Evolutionary conservation across 164 flowering plant genomes (phyloP).

Genomic region (Berberis vulgaris): DNA sequence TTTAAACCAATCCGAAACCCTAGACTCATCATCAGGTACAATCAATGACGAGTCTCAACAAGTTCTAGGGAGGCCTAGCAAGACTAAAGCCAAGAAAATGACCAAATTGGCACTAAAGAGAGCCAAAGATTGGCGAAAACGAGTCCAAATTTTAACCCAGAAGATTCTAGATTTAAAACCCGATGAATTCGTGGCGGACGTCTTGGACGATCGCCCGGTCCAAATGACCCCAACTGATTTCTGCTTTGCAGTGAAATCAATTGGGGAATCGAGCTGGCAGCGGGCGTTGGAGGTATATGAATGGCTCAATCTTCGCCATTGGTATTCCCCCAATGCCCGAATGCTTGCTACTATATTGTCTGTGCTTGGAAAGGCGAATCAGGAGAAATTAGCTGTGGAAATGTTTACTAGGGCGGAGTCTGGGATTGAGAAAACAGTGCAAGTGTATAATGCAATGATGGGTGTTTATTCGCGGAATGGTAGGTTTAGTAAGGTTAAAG

Average conservation of each 20-base stretch:
- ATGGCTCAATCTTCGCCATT: slow-evolving; percentile 80
- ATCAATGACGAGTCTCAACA: slow-evolving; percentile 27
- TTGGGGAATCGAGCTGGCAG: slow-evolving; percentile 76
- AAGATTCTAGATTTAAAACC: slow-evolving; percentile 47
- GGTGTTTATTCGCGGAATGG: slow-evolving; percentile 87
- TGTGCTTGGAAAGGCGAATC: slow-evolving; percentile 84
- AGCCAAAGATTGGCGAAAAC: slow-evolving; percentile 82
- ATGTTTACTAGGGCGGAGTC: slow-evolving; percentile 55
- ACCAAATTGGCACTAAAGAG: slow-evolving; percentile 70
- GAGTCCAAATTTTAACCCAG: slow-evolving; percentile 64
- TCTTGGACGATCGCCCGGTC: slow-evolving; percentile 57
- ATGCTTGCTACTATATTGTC: slow-evolving; percentile 85
- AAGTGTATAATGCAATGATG: slow-evolving; percentile 96
- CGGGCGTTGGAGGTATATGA: slow-evolving; percentile 86
- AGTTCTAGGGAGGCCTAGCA: slow-evolving; percentile 43
- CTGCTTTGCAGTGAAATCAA: slow-evolving; percentile 83
- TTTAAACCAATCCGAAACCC: background rate
- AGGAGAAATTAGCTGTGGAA: slow-evolving; percentile 71
- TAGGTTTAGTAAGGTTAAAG: slow-evolving; percentile 52
- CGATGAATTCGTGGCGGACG: slow-evolving; percentile 74
- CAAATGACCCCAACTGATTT: slow-evolving; percentile 93
- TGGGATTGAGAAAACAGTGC: slow-evolving; percentile 44
- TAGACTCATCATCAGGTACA: slow-evolving; percentile 4
- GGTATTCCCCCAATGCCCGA: slow-evolving; percentile 74
- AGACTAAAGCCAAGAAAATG: slow-evolving; percentile 65